Evolutionary conservation across 805 yeast genomes (phyloP), one percentile per base, ranked within the genome.

Genomic region (Jamesozyma spencerorum): DNA sequence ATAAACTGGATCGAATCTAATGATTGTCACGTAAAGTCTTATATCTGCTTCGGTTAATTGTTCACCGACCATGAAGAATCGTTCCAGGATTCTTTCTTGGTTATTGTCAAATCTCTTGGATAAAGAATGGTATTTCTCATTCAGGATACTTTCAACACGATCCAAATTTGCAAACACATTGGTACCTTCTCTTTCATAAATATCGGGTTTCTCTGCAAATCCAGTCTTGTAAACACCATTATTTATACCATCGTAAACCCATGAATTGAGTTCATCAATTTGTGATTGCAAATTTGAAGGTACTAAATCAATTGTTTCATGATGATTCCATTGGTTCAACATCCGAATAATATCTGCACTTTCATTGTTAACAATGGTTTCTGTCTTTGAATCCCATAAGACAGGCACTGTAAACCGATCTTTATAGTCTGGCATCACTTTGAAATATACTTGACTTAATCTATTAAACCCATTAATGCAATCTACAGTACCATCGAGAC

Each of bases 221-320:
- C 97, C 97, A 2, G 92, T 49, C 65, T 86, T 90, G 70, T 90
- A 90, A 32, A 90, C 97, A 31, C 96, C 97, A 57, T 86, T 87
- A 71, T 90, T 90, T 60, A 90, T 82, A 53, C 72, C 75, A 54
- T 82, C 84, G 61, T 88, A 88, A 31, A 85, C 74, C 88, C 94
- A 81, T n/a, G 68, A 71, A 55, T 92, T 87, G 49, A 86, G 55
- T 41, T 75, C 85, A 55, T 88, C 94, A 53, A 88, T 85, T 47
- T 77, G 60, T 0, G 58, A 40, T 47, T 70, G 68, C 47, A 79
- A 62, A 1, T 61, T 56, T 5, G 60, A 56, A 18, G 96, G 96
- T 46, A 79, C 79, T 46, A 80, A 66, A 58, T 83, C 76, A 18
- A 81, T 51, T 5, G 14, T 31, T 3, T 33, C 15, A 12, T 30